phyloP scores from a whole-genome alignment of 768 basidiomycete species.

The Peribolospora baueri region DNA sequence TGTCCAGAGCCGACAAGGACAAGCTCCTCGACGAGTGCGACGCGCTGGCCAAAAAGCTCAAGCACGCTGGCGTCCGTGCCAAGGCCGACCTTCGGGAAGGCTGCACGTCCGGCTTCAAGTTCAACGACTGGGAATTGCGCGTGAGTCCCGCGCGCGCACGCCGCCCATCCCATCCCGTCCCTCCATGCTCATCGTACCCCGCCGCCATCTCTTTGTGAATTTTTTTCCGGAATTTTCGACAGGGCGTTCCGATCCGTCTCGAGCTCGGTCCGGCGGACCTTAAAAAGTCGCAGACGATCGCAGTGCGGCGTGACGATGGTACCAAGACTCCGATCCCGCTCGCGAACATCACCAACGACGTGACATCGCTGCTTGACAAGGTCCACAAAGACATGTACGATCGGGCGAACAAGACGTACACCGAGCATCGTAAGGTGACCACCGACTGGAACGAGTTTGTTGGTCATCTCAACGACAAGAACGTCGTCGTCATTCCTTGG shows the following conservation, averaged over 20 bases:
- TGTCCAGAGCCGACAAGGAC: conserved; percentile 30
- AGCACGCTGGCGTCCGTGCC: conserved; percentile 49
- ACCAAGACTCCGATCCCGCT: conserved; percentile 34
- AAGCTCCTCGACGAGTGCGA: conserved; percentile 54
- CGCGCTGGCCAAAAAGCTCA: conserved; percentile 42
- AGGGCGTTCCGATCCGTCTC: conserved; percentile 91
- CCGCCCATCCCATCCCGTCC: background rate
- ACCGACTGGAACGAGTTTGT: conserved; percentile 83
- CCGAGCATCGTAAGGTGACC: conserved; percentile 42
- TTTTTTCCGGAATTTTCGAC: background rate
- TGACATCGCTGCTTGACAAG: conserved; percentile 47
- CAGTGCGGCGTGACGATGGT: conserved; percentile 58
- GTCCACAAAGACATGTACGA: conserved; percentile 77
- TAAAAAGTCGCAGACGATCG: conserved; percentile 49
- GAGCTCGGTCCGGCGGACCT: conserved; percentile 91
- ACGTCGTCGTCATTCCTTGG: conserved; percentile 77
- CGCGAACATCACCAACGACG: conserved; percentile 25
- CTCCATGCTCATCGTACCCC: background rate
- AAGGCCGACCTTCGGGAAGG: conserved; percentile 82
- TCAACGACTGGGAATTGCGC: conserved; percentile 99
- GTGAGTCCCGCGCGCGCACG: conserved; percentile 21
- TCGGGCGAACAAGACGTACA: conserved; percentile 48
- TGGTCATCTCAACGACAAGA: conserved; percentile 67
- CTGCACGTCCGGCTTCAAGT: conserved; percentile 96
- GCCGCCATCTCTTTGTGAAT: background rate